phyloP scores from a whole-genome alignment of 1,284 basidiomycete genomes.

The Rhodotorula glutinis region DNA sequence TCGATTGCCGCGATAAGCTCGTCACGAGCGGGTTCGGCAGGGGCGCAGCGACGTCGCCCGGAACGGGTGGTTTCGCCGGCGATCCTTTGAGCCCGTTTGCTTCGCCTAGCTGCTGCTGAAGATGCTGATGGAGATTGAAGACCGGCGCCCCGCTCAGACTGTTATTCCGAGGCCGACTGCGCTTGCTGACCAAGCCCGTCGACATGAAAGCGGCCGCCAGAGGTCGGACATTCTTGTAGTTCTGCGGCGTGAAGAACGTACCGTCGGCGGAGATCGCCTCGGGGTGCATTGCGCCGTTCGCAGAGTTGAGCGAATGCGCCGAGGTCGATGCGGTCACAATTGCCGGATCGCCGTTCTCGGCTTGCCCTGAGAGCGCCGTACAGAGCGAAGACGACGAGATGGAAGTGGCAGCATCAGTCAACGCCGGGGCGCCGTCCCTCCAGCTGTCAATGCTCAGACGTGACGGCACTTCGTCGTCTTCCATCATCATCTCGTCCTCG shows the following conservation, averaged over 20 bases:
- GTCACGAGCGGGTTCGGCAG: slow-evolving; percentile 20
- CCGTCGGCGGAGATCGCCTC: slow-evolving; percentile 5
- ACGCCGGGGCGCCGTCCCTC: slow-evolving; percentile 16
- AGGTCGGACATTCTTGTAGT: slow-evolving; percentile 51
- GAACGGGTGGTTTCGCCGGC: slow-evolving; percentile 9
- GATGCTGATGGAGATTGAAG: slow-evolving; percentile 33
- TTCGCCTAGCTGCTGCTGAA: slow-evolving; percentile 25
- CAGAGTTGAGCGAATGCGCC: slow-evolving; percentile 26
- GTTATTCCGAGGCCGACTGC: slow-evolving; percentile 22
- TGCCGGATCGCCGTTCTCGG: slow-evolving; percentile 9
- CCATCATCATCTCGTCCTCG: slow-evolving; percentile 33
- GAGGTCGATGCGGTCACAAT: slow-evolving; percentile 21
- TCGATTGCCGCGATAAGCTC: slow-evolving; percentile 18
- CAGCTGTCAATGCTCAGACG: slow-evolving; percentile 28
- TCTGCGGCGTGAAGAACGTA: slow-evolving; percentile 46
- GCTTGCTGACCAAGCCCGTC: slow-evolving; percentile 50
- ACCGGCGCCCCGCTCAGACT: slow-evolving; percentile 27
- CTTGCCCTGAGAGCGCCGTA: slow-evolving; percentile 22
- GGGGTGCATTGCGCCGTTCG: slow-evolving; percentile 5
- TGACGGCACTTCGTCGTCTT: slow-evolving; percentile 32
- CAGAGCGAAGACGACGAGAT: slow-evolving; percentile 29
- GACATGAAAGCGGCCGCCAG: slow-evolving; percentile 51
- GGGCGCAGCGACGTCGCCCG: not conserved
- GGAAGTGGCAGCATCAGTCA: slow-evolving; percentile 32
- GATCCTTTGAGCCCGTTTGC: not conserved